Percentiles rank a stretch among this genome's conserved stretches.
Evolutionary conservation across 805 yeast species (phyloP).

Genomic region (Myxozyma lipomycoides): DNA sequence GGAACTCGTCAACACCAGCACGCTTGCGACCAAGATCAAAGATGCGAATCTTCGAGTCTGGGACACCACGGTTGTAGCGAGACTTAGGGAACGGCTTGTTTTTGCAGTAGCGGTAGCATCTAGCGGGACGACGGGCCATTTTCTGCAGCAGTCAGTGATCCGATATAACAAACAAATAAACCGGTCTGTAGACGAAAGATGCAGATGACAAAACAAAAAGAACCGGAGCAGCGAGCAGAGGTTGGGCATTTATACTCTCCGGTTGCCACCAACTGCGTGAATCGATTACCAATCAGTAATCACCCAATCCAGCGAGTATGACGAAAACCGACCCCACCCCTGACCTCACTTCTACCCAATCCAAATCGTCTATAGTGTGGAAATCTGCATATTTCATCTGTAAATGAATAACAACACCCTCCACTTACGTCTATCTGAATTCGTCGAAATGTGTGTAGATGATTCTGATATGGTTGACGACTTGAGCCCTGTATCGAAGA

Average conservation of each 20-base stretch:
- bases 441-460: too few species aligned
- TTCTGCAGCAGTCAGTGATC: constrained; percentile 39
- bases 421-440: too few species aligned
- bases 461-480: too few species aligned
- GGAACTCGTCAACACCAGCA: constrained; percentile 99
- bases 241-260: neutral
- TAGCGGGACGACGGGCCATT: constrained; percentile 99
- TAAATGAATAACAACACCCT: too few species aligned
- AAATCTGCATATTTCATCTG: too few species aligned
- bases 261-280: neutral
- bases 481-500: too few species aligned
- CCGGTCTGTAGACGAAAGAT: too few species aligned
- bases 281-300: neutral
- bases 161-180: neutral
- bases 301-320: too few species aligned
- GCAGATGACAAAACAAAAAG: neutral
- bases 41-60: constrained; percentile 99
- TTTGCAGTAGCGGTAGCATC: constrained; percentile 99
- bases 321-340: too few species aligned
- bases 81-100: constrained; percentile 99
- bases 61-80: constrained; percentile 99
- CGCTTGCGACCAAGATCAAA: constrained; percentile 99
- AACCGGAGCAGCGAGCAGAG: neutral
- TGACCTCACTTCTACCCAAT: too few species aligned
- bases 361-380: too few species aligned